Percentiles rank a stretch among this genome's conserved stretches.
These are phyloP conservation scores for Rhododendron ferrugineum DNA, from an alignment of 148 eudicot genomes.

Conservation along the genomic window DNA sequence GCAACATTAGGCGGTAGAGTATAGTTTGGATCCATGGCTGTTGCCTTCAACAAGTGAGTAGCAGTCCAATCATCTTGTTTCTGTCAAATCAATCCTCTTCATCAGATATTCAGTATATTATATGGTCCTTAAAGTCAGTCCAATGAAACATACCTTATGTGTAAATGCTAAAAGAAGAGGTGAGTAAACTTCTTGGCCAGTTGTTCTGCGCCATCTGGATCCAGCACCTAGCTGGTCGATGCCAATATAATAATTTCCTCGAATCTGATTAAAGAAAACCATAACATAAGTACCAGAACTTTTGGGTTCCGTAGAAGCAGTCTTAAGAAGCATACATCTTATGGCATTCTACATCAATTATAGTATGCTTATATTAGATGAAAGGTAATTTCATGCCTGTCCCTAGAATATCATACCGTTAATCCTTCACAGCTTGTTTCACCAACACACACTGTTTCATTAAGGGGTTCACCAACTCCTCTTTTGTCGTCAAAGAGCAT, in stretches of 20 bases:
- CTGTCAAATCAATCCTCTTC: slow-evolving; percentile 28
- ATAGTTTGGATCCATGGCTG: slow-evolving; percentile 65
- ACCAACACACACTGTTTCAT: slow-evolving; percentile 55
- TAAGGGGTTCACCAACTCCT: slow-evolving; percentile 71
- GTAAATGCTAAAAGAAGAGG: slow-evolving; percentile 75
- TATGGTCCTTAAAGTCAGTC: neutral
- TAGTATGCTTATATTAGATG: neutral
- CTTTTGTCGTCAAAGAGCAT: slow-evolving; percentile 46
- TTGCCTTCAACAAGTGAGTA: slow-evolving; percentile 36
- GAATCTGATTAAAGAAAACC: slow-evolving; percentile 37
- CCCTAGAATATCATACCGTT: slow-evolving; percentile 35
- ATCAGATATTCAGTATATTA: slow-evolving; percentile 5
- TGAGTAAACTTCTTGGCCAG: slow-evolving; percentile 82
- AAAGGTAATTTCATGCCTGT: neutral
- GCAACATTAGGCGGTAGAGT: slow-evolving; percentile 78
- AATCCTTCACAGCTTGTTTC: slow-evolving; percentile 58
- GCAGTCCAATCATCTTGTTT: slow-evolving; percentile 54
- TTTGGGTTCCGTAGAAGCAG: neutral
- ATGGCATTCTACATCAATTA: neutral
- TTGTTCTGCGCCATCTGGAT: slow-evolving; percentile 76
- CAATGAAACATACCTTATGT: slow-evolving; percentile 48
- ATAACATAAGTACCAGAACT: neutral
- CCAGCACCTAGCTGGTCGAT: slow-evolving; percentile 61
- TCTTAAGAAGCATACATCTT: neutral
- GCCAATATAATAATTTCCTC: slow-evolving; percentile 71